phyloP scores from a whole-genome alignment of 768 basidiomycete genomes.

The Leccinellum rugosiceps region DNA sequence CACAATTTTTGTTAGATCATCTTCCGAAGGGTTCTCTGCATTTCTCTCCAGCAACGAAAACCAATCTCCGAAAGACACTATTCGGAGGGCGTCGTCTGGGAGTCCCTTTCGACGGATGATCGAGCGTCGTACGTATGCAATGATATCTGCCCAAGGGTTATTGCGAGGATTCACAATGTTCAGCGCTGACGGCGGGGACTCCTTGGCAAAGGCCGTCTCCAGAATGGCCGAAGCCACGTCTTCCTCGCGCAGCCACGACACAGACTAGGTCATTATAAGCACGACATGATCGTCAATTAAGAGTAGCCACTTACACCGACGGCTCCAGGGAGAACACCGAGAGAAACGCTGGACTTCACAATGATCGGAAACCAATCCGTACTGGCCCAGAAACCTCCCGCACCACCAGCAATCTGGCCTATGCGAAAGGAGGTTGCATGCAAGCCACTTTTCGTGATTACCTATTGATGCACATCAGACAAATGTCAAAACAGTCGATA shows the following conservation, averaged over 20 bases:
- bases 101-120: constrained; percentile 12
- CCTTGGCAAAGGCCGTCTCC: constrained; percentile 23
- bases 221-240: constrained; percentile 34
- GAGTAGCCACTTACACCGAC: constrained; percentile 30
- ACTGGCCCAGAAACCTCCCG: constrained; percentile 40
- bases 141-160: constrained; percentile 30
- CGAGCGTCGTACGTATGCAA: constrained; percentile 21
- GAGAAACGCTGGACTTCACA: constrained; percentile 31
- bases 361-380: constrained; percentile 50
- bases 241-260: constrained; percentile 45
- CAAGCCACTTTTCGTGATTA: constrained; percentile 39
- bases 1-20: constrained; percentile 32
- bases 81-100: constrained; percentile 13
- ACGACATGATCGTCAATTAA: background rate
- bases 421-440: constrained; percentile 39
- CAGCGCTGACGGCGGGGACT: constrained; percentile 20
- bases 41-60: constrained; percentile 25
- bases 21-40: constrained; percentile 17
- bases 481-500: background rate
- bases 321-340: constrained; percentile 27
- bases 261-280: background rate
- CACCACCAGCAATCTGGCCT: constrained; percentile 46
- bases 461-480: constrained; percentile 14
- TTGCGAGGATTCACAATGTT: constrained; percentile 41
- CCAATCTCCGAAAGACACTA: constrained; percentile 37